Base-by-base conservation (phyloP, 129 eudicot genomes). In the Calendula officinalis region DNA sequence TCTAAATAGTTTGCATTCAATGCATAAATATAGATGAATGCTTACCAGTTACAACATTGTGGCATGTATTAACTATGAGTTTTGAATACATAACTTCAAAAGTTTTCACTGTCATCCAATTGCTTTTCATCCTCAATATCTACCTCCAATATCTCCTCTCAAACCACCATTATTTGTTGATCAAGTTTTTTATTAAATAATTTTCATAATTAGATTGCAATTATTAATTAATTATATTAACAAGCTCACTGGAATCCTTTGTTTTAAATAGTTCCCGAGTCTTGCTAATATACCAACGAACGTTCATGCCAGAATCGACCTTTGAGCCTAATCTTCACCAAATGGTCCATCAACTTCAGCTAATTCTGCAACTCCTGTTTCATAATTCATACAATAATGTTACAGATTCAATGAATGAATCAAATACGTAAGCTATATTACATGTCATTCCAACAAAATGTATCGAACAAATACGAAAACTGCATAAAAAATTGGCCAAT, bases 71-170 rank as follows among this genome's bases (percentile, higher is more conserved):
- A 44, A 46, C 40, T 8, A 30, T 51, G 54, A 39, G 27, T 46
- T 36, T 57, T 41, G 30, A 3, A 55, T 37, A 47, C 4, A 32
- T 47, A 57, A 58, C 46, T 51, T 80, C 75, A 84, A 43, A 87
- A 91, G 64, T 81, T 87, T 67, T 68, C 98, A 6, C 96, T 96
- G 79, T 96, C 87, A 47, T 87, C 98, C 56, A 91, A 59, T 68
- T 91, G 96, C 53, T 91, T 87, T 85, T 91, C 96, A 75, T 90
- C 95, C 71, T 90, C 95, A 5, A 90, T 90, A 42, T 90, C 91
- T 51, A 90, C 97, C 82, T 90, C 97, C 81, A 90, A 51, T 15
- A 90, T 84, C 77, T 90, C 95, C 95, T 81, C 75, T 53, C 5
- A 61, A 33, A 58, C 52, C 37, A 13, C 52, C 48, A 56, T 69